phyloP scores from a whole-genome alignment of 192 early-diverging fungal genomes.

The Coemansia sp. region DNA sequence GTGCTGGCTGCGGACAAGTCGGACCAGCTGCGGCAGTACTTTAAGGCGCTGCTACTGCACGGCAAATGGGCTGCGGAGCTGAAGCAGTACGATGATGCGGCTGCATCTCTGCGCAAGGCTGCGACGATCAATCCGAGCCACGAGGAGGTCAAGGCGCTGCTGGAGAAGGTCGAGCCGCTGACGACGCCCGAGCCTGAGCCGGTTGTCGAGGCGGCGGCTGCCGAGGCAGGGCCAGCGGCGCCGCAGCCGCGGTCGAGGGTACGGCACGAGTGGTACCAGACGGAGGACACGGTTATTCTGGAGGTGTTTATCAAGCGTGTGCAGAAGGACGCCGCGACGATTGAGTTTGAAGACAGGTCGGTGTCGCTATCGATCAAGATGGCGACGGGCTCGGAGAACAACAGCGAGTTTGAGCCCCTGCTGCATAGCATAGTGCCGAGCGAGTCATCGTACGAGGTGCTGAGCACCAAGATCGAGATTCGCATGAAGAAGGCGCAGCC shows the following conservation, averaged over 20 bases:
- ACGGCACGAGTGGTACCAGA: constrained; percentile 99
- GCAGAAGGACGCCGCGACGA: constrained; percentile 59
- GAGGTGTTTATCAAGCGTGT: constrained; percentile 88
- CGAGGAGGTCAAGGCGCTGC: constrained; percentile 30
- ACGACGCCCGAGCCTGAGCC: constrained; percentile 35
- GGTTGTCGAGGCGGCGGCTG: neutral
- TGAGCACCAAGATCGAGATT: constrained; percentile 96
- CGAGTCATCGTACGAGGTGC: constrained; percentile 64
- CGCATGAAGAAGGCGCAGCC: constrained; percentile 66
- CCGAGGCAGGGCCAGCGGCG: neutral
- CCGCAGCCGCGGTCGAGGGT: constrained; percentile 13
- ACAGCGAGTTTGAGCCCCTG: constrained; percentile 88
- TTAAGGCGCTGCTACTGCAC: constrained; percentile 62
- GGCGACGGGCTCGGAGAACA: constrained; percentile 78
- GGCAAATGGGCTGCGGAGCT: constrained; percentile 56
- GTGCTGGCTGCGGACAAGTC: constrained; percentile 50
- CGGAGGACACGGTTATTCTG: constrained; percentile 78
- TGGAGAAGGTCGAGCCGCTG: constrained; percentile 38
- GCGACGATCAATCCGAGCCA: constrained; percentile 54
- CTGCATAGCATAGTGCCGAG: constrained; percentile 67
- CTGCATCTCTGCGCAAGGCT: constrained; percentile 51
- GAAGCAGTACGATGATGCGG: constrained; percentile 57
- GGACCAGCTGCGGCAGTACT: constrained; percentile 45
- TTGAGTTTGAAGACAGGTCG: constrained; percentile 59
- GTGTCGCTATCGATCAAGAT: constrained; percentile 79